Evolutionary conservation across 805 yeast species (phyloP).

Genomic region (Lipomyces yamanashiensis): DNA sequence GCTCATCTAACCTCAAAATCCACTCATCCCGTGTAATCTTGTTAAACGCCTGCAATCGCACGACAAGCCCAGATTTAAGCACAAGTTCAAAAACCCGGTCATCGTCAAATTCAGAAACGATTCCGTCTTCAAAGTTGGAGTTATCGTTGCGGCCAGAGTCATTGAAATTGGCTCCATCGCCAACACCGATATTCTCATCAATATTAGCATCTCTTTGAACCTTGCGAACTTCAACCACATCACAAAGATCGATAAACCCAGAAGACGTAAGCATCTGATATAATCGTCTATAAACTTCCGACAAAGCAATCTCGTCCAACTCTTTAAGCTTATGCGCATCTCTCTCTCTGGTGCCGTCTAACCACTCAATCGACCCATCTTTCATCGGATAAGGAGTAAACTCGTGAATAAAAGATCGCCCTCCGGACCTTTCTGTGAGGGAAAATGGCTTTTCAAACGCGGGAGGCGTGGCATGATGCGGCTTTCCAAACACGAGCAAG

Average conservation of each 20-base stretch:
- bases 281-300: conserved; percentile 67
- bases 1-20: conserved; percentile 56
- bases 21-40: conserved; percentile 61
- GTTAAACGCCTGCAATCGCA: conserved; percentile 63
- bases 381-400: conserved; percentile 62
- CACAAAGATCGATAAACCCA: conserved; percentile 61
- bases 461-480: conserved; percentile 65
- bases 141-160: conserved; percentile 25
- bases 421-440: conserved; percentile 17
- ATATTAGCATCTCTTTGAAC: conserved; percentile 39
- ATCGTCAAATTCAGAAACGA: conserved; percentile 27
- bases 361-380: conserved; percentile 65
- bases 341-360: conserved; percentile 46
- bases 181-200: conserved; percentile 29
- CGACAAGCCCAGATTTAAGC: conserved; percentile 51
- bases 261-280: conserved; percentile 61
- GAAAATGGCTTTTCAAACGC: conserved; percentile 37
- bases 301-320: conserved; percentile 63
- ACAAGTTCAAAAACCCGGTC: conserved; percentile 61
- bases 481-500: conserved; percentile 61
- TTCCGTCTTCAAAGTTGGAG: conserved; percentile 29
- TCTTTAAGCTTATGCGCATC: conserved; percentile 50
- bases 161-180: conserved; percentile 30
- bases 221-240: conserved; percentile 35
- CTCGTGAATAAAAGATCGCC: conserved; percentile 43